Base-by-base conservation (phyloP, 2,329 filamentous ascomycete genomes). In the Cercospora sp. region DNA sequence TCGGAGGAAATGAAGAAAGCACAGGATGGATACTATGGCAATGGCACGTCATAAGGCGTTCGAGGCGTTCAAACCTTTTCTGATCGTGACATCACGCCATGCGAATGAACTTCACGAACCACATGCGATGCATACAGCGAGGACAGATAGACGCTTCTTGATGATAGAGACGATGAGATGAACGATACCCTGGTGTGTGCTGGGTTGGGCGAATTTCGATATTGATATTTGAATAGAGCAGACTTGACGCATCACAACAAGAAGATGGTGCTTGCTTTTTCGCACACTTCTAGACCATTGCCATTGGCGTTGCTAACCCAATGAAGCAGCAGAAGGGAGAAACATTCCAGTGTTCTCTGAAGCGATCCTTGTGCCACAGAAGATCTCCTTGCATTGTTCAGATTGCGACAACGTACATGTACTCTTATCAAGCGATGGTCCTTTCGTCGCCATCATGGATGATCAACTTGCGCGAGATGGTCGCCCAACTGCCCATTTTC, bases 1-100 rank as follows among this genome's bases (percentile, higher is more conserved):
- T 69, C 67, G 30, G 75, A 72, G 28, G 73, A 76, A 70, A 68
- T 73, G 65, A 73, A 74, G 66, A 65, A 61, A 63, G 71, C 74
- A 64, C 76, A 79, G 69, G 76, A 78, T 51, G 73, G 77, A 66
- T 80, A 80, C 60, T 80, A 80, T 66, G 73, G 73, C 8, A 72
- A 70, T 64, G 72, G 68, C 12, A 55, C 61, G 13, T 63, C 61
- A 30, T 63, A 48, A 63, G 20, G 16, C 23, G 36, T 16, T 40
- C 36, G 36, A 40, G 36, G 36, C 36, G 36, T 40, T 33, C 10
- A 33, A 33, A 33, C 31, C 31, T 33, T 33, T 16, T 40, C 3
- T n/a, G 36, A 8, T 40, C 16, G 20, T 48, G 18, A 13, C 23
- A 18, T 62, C 45, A 31, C 18, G 45, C 10, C 10, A 20, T 51